Evolutionary conservation across 2,329 filamentous ascomycete species (phyloP), one percentile per base, ranked within the genome.

Genomic region (Xylogone sp.): DNA sequence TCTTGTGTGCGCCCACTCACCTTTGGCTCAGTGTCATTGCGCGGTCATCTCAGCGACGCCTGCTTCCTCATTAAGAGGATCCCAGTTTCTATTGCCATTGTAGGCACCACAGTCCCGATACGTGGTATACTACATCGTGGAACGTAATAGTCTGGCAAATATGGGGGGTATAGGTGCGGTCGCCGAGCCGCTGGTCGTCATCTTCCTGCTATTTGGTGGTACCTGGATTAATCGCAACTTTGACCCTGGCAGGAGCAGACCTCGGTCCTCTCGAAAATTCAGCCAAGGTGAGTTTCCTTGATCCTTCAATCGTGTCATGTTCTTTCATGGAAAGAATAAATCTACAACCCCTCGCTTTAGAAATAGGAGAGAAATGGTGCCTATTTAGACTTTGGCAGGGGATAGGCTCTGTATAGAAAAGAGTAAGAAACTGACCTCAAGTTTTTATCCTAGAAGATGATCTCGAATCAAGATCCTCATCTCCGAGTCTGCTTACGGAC

Each of bases 131-230:
- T 27, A 27, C 24, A 27, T 10, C 24, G 24, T 27, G 10, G 10
- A 27, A 27, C 24, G 24, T 10, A n/a, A 5, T 10, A 39, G 34
- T 39, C 13, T 13, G 8, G 34, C 8, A 18, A 13, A 39, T 12
- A 62, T 62, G 59, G 53, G 54, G 42, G 80, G 79, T 31, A 70
- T 72, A 43, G 81, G 81, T 43, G 77, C 78, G 16, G 71, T 83
- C 53, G 68, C 84, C 50, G 83, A 86, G 59, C 83, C 82, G n/a
- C 68, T 83, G 13, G 73, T 83, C 2, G 82, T 86, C 27, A 69
- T 84, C 48, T 71, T 75, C 20, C 71, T 86, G 21, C 74, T 86
- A 13, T 76, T 82, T 52, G 78, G 79, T 51, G 82, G 83, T 21
- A 83, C 82, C 16, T 80, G 79, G 72, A 74, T 86, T 58, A 86